phyloP scores from a whole-genome alignment of 106 monocot genomes.

The Dendrobium nobile region DNA sequence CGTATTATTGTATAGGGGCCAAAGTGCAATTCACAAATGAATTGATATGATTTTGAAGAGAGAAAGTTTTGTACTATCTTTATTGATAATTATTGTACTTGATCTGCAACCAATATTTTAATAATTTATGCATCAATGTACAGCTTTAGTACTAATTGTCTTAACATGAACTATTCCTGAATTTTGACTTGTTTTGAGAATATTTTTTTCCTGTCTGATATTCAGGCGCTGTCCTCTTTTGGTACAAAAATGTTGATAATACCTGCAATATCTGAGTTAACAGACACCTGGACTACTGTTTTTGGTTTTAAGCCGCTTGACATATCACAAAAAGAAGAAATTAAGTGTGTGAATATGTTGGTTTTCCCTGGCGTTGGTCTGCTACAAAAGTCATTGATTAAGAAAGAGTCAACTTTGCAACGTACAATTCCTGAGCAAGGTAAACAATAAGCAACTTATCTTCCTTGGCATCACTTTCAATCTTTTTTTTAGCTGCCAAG shows the following conservation, averaged over 20 bases:
- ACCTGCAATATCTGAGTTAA: constrained; percentile 83
- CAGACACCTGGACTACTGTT: constrained; percentile 65
- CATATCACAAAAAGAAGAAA: constrained; percentile 43
- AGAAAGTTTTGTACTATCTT: not conserved
- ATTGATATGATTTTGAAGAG: not conserved
- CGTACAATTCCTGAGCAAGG: constrained; percentile 17
- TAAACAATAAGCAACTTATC: constrained; percentile 5
- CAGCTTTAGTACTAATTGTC: not conserved
- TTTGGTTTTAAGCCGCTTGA: constrained; percentile 76
- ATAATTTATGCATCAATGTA: not conserved
- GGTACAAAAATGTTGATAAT: constrained; percentile 70
- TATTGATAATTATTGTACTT: not conserved
- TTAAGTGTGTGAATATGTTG: constrained; percentile 58
- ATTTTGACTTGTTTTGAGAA: not conserved
- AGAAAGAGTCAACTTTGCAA: constrained; percentile 13
- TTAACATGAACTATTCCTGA: not conserved
- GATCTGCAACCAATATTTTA: not conserved
- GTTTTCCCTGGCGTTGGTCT: constrained; percentile 85
- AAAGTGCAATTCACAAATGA: not conserved
- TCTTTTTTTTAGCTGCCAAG: constrained; percentile 4
- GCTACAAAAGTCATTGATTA: constrained; percentile 48
- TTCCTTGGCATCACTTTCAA: not conserved
- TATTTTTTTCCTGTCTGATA: constrained; percentile 4
- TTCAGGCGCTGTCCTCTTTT: constrained; percentile 71
- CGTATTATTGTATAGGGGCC: not conserved